Evolutionary conservation across 2,329 filamentous ascomycete genomes (phyloP).

Genomic region (Venturia nashicola): DNA sequence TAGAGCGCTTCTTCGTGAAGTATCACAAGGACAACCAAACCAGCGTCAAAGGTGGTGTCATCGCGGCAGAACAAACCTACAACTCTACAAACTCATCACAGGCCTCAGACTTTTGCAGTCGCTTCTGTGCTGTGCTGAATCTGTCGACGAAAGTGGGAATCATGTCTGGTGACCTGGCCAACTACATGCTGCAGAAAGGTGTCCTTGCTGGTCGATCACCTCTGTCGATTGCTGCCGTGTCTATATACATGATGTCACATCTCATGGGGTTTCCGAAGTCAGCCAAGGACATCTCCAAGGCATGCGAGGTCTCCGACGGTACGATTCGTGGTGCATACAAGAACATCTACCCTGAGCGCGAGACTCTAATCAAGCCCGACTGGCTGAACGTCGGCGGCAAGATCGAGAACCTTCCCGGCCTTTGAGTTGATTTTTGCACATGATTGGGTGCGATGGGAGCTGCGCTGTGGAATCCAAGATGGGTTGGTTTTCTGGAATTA

Average conservation of each 20-base stretch:
- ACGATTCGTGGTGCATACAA: constrained; percentile 96
- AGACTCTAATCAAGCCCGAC: constrained; percentile 61
- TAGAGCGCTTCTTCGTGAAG: constrained; percentile 74
- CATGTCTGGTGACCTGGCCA: constrained; percentile 66
- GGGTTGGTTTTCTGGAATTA: not conserved
- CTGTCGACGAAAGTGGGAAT: constrained; percentile 58
- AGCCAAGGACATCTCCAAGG: constrained; percentile 74
- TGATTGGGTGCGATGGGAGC: not conserved
- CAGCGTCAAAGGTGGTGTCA: constrained; percentile 26
- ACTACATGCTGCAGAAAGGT: constrained; percentile 63
- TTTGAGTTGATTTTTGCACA: not conserved
- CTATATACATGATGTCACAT: constrained; percentile 91
- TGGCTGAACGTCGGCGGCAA: constrained; percentile 65
- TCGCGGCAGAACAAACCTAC: constrained; percentile 45
- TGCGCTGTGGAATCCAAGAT: not conserved
- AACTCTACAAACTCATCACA: constrained; percentile 64
- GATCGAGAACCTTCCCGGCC: constrained; percentile 25
- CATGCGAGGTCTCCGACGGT: constrained; percentile 87
- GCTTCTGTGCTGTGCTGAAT: constrained; percentile 55
- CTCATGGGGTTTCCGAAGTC: constrained; percentile 67
- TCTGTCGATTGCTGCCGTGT: constrained; percentile 84
- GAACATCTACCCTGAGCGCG: constrained; percentile 62
- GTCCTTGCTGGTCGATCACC: constrained; percentile 87
- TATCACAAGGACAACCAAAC: constrained; percentile 32
- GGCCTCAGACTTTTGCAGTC: constrained; percentile 72